Evolutionary conservation across 768 basidiomycete species (phyloP).

Genomic region (Suillus americanus): DNA sequence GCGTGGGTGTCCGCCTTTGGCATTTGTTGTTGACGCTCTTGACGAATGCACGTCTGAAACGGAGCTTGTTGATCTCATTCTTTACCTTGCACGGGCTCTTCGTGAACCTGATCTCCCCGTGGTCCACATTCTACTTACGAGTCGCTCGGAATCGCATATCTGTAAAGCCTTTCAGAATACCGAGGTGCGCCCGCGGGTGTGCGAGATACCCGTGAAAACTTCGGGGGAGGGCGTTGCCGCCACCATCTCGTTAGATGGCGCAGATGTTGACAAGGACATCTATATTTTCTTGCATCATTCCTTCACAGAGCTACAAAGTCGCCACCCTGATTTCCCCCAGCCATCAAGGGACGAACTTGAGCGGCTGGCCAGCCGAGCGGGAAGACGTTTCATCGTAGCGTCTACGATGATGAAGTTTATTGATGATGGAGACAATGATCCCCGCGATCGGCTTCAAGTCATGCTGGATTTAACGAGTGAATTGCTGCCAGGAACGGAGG

Average conservation of each 20-base stretch:
- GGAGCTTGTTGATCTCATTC: neutral
- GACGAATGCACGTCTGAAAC: neutral
- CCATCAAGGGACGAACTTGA: neutral
- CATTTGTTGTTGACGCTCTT: neutral
- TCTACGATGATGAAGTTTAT: slow-evolving; percentile 3
- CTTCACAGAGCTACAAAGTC: neutral
- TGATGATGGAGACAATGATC: neutral
- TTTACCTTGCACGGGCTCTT: neutral
- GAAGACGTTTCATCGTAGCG: neutral
- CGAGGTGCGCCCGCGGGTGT: neutral
- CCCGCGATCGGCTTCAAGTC: neutral
- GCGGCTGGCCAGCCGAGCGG: neutral
- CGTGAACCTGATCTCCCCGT: neutral
- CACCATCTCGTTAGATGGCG: neutral
- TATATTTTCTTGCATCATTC: slow-evolving; percentile 1
- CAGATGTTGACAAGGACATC: neutral
- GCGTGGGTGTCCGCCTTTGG: neutral
- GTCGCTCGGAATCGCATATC: neutral
- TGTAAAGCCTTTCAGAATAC: neutral
- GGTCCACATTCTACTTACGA: neutral
- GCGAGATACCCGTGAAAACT: neutral
- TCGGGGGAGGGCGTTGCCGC: neutral
- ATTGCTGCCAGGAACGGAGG: slow-evolving; percentile 1
- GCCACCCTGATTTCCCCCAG: neutral
- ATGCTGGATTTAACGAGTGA: neutral